Base-by-base conservation (phyloP, 164 flowering plant species). In the Umbilicus rupestris region DNA sequence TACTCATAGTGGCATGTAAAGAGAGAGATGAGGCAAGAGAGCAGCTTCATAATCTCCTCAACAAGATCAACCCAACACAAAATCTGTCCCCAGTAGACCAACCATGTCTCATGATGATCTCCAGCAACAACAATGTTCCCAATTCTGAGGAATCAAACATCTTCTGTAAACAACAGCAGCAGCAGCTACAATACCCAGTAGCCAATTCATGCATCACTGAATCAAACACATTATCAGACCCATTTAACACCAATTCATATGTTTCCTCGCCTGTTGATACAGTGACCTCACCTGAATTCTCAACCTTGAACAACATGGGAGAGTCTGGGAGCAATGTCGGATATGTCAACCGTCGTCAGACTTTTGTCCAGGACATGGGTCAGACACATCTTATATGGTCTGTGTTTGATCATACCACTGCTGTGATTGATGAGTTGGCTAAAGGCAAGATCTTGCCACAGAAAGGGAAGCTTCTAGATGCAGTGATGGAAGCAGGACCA, bases 401-500 rank as follows among this genome's bases (percentile, higher is more conserved):
- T 65, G 52, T 8, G 47, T 35, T 7, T 9, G 62, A 84, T 68
- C 84, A 68, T 0, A 82, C 71, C 31, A 66, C 73, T 16, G 60
- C 62, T 28, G 63, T 75, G 2, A 80, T 85, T 39, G 89, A 85
- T 3, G 78, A 35, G 15, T 72, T 87, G 63, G 76, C 70, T 0
- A 79, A 72, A 70, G 90, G 82, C 33, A 83, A 76, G 64, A 44
- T 66, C 22, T 71, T 89, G 52, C 98, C 98, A 12, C 76, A 76
- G 66, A 80, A 83, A 37, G 98, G 98, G 7, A 83, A 71, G 28
- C 78, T 93, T 4, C 20, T 90, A 68, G 77, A 89, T 69, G 79
- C 95, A 19, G 95, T 93, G 7, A 78, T 83, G 77, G 87, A 82
- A 49, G 84, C 95, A 0, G 96, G 97, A 2, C 91, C 97, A 0